These are phyloP conservation scores for Xerocomus cyaneibrunnescens DNA, from an alignment of 1,284 basidiomycete species.

Conservation along the genomic window DNA sequence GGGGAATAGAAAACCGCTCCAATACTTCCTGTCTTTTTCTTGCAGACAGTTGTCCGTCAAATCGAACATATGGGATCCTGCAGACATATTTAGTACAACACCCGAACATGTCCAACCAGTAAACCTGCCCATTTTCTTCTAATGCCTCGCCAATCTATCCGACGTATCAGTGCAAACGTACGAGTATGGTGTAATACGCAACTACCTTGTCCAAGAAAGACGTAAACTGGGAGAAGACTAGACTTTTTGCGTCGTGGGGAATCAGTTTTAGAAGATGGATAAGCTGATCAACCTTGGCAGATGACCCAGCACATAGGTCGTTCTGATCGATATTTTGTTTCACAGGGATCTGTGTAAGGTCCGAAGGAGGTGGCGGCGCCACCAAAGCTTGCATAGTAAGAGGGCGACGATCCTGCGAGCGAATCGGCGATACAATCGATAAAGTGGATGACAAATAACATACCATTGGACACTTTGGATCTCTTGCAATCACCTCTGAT, in stretches of 20 bases:
- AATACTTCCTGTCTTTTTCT: conserved; percentile 77
- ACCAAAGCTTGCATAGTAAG: conserved; percentile 62
- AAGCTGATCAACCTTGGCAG: conserved; percentile 83
- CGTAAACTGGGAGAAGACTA: conserved; percentile 87
- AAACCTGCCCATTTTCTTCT: conserved; percentile 57
- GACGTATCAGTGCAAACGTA: conserved; percentile 5
- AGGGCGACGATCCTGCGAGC: conserved; percentile 64
- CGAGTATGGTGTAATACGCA: neutral
- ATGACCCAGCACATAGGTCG: conserved; percentile 53
- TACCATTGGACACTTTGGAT: conserved; percentile 81
- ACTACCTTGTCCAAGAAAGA: conserved; percentile 75
- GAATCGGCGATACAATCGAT: conserved; percentile 7
- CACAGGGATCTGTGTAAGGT: conserved; percentile 59
- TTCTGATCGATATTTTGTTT: conserved; percentile 42
- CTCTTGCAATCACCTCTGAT: conserved; percentile 61
- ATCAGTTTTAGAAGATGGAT: conserved; percentile 70
- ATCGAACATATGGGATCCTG: conserved; percentile 74
- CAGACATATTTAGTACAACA: conserved; percentile 9
- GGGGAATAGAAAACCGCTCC: conserved; percentile 66
- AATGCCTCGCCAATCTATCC: conserved; percentile 67
- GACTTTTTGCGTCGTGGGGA: conserved; percentile 68
- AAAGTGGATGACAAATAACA: conserved; percentile 5
- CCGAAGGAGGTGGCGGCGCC: conserved; percentile 64
- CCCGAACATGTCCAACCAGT: conserved; percentile 5
- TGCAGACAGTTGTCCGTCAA: conserved; percentile 81